Conservation (phyloP, 2,329 filamentous ascomycete genomes). For the Paecilomyces sp. region DNA sequence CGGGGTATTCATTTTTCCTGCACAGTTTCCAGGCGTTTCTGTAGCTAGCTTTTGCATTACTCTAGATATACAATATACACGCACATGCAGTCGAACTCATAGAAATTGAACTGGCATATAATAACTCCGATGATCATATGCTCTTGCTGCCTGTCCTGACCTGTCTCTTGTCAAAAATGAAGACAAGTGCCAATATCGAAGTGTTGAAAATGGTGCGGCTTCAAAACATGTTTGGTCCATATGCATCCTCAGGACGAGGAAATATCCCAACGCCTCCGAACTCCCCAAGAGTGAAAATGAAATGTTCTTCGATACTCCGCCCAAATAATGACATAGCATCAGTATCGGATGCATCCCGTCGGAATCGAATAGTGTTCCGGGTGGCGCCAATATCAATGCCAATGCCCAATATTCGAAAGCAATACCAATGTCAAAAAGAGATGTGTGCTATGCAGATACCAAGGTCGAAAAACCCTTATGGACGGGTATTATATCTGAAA, state of each 20-base stretch:
- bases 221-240: neutral
- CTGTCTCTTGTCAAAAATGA: neutral
- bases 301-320: neutral
- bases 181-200: too few species aligned
- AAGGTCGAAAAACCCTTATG: neutral
- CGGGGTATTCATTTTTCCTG: neutral
- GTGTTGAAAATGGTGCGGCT: neutral
- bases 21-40: neutral
- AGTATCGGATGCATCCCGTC: neutral
- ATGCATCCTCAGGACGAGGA: neutral
- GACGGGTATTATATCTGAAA: neutral
- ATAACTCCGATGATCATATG: neutral
- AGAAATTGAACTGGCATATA: neutral
- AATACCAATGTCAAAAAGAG: neutral
- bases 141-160: neutral
- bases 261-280: neutral
- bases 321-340: neutral
- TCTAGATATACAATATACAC: neutral
- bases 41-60: neutral
- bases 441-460: neutral
- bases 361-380: too few species aligned
- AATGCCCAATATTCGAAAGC: neutral
- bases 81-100: neutral
- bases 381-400: neutral
- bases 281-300: neutral